phyloP scores from a whole-genome alignment of 371 early-diverging fungal genomes.

The Rhizomucor miehei region DNA sequence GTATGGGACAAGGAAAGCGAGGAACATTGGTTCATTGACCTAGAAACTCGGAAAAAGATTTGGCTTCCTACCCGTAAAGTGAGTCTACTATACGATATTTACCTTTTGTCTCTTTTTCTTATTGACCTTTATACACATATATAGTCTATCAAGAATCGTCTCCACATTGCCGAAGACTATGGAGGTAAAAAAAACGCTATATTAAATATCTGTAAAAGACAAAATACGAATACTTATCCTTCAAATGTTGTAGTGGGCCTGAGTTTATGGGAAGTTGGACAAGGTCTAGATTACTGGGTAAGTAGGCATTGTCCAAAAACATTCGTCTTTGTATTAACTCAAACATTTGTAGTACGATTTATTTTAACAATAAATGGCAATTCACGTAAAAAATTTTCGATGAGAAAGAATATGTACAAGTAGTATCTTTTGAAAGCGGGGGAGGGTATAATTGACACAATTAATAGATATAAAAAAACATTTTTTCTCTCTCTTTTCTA shows the following conservation, averaged over 20 bases:
- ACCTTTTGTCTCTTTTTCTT: background rate
- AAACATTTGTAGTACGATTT: constrained; percentile 4
- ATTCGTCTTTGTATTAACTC: background rate
- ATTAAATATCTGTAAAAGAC: background rate
- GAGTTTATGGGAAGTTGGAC: constrained; percentile 68
- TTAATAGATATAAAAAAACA: too few species aligned
- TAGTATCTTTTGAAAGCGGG: too few species aligned
- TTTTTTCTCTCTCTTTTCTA: background rate
- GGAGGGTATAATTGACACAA: too few species aligned
- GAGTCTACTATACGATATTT: constrained; percentile 1
- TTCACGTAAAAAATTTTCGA: too few species aligned
- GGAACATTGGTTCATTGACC: constrained; percentile 46
- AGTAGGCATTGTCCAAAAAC: constrained; percentile 12
- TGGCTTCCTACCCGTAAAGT: constrained; percentile 56
- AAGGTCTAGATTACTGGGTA: constrained; percentile 65
- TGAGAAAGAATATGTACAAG: too few species aligned
- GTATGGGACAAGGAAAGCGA: constrained; percentile 45
- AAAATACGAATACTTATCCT: background rate
- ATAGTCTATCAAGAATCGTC: constrained; percentile 46
- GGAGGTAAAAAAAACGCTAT: constrained; percentile 24
- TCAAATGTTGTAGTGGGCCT: constrained; percentile 37
- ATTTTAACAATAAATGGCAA: background rate
- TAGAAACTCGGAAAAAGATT: constrained; percentile 26
- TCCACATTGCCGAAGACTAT: constrained; percentile 53
- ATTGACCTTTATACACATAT: background rate